These are phyloP conservation scores for Chlorella sorokiniana DNA, from an alignment of 139 green algal genomes.

Conservation along the genomic window DNA sequence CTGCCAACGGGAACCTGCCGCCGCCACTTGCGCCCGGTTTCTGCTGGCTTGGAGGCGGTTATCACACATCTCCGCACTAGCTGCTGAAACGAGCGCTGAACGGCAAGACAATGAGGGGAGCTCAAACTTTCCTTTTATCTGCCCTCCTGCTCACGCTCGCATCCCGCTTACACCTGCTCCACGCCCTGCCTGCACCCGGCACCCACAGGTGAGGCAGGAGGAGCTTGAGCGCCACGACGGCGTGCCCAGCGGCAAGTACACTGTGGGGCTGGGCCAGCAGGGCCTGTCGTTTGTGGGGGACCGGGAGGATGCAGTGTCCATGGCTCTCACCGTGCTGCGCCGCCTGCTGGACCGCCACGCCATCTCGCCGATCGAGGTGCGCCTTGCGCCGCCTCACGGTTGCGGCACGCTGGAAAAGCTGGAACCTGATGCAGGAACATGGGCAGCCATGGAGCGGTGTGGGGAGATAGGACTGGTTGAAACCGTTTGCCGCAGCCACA, in stretches of 20 bases:
- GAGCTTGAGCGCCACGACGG: constrained; percentile 77
- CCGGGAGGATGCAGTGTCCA: constrained; percentile 78
- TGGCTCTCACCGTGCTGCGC: constrained; percentile 72
- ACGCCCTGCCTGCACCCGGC: background rate
- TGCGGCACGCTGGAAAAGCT: no score
- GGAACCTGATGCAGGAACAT: no score
- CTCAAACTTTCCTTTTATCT: no score
- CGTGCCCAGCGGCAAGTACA: constrained; percentile 84
- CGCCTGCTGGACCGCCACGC: constrained; percentile 64
- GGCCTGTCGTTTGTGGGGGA: constrained; percentile 73
- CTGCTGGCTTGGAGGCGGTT: no score
- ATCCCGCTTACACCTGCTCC: background rate
- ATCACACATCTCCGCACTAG: background rate
- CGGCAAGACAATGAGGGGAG: background rate
- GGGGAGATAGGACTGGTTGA: background rate
- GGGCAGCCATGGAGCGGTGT: no score
- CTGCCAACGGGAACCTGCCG: no score
- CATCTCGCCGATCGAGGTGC: constrained; percentile 46
- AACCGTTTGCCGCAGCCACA: background rate
- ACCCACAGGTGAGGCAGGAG: constrained; percentile 56
- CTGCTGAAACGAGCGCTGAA: background rate
- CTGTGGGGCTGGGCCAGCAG: constrained; percentile 78
- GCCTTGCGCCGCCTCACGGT: background rate
- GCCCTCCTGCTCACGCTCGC: no score
- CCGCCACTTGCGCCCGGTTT: no score